A percentile compares a stretch with the other conserved stretches of the same genome.
Conservation (phyloP, 2,329 filamentous ascomycete genomes). For the Penicillium brasilianum region DNA sequence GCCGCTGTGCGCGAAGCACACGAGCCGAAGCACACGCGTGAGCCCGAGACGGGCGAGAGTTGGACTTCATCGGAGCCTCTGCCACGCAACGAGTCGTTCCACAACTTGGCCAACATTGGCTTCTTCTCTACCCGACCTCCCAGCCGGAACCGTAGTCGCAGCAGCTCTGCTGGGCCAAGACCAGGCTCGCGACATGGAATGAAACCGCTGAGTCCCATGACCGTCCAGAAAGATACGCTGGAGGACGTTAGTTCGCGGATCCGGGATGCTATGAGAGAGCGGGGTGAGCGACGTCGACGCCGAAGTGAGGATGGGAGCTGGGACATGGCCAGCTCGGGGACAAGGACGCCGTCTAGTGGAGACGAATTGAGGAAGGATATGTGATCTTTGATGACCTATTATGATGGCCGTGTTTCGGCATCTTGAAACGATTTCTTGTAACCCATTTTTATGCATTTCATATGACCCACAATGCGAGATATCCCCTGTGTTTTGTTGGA, state of each 20-base stretch:
- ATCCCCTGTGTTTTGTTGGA: conserved; percentile 24
- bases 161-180: conserved; percentile 69
- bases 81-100: conserved; percentile 91
- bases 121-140: conserved; percentile 88
- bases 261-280: conserved; percentile 78
- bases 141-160: conserved; percentile 77
- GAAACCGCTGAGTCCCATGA: conserved; percentile 69
- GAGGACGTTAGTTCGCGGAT: conserved; percentile 86
- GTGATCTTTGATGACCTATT: conserved; percentile 33
- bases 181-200: conserved; percentile 69
- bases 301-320: conserved; percentile 51
- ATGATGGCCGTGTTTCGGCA: conserved; percentile 9
- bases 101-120: conserved; percentile 82
- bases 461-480: conserved; percentile 29
- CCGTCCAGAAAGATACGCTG: conserved; percentile 72
- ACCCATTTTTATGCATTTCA: conserved; percentile 22
- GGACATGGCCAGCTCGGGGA: conserved; percentile 47
- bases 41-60: conserved; percentile 29
- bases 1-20: conserved; percentile 25
- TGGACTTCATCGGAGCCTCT: conserved; percentile 54
- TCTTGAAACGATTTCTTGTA: conserved; percentile 15
- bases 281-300: conserved; percentile 67
- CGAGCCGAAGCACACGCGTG: conserved; percentile 33
- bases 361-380: conserved; percentile 45
- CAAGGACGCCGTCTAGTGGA: conserved; percentile 41